A percentile compares a stretch with the other conserved stretches of the same genome.
Conservation (phyloP, 805 yeast genomes). For the Candida railenensis region DNA sequence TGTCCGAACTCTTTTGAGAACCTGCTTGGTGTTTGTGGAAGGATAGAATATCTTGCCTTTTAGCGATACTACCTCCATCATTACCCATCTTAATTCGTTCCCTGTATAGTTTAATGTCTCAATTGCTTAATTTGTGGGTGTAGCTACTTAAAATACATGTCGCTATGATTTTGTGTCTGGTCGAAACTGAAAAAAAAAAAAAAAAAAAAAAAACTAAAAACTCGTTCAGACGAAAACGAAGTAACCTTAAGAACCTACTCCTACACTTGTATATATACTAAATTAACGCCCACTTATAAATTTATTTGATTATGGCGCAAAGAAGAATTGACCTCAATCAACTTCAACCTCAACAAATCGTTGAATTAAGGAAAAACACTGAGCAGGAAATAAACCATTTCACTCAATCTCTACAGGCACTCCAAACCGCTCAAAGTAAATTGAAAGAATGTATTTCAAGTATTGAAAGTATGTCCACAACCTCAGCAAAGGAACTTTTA, state of each 20-base stretch:
- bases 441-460: slow-evolving; percentile 78
- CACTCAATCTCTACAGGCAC: slow-evolving; percentile 77
- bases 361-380: slow-evolving; percentile 77
- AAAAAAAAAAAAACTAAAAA: slow-evolving; percentile 2
- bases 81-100: slow-evolving; percentile 29
- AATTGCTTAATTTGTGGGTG: not conserved
- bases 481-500: slow-evolving; percentile 50
- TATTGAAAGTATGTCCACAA: slow-evolving; percentile 52
- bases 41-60: slow-evolving; percentile 49
- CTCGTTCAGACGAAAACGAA: not conserved
- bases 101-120: not conserved
- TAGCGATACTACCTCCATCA: slow-evolving; percentile 75
- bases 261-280: not conserved
- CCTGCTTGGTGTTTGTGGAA: slow-evolving; percentile 20
- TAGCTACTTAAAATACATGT: no score
- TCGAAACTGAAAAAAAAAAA: not conserved
- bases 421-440: slow-evolving; percentile 77
- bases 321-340: slow-evolving; percentile 57
- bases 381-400: slow-evolving; percentile 87
- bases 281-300: not conserved
- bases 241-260: no score
- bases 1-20: slow-evolving; percentile 11
- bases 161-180: not conserved
- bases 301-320: not conserved
- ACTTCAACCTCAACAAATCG: slow-evolving; percentile 79